phyloP scores from a whole-genome alignment of 108 stramenopile species.

The Skeletonema potamos region DNA sequence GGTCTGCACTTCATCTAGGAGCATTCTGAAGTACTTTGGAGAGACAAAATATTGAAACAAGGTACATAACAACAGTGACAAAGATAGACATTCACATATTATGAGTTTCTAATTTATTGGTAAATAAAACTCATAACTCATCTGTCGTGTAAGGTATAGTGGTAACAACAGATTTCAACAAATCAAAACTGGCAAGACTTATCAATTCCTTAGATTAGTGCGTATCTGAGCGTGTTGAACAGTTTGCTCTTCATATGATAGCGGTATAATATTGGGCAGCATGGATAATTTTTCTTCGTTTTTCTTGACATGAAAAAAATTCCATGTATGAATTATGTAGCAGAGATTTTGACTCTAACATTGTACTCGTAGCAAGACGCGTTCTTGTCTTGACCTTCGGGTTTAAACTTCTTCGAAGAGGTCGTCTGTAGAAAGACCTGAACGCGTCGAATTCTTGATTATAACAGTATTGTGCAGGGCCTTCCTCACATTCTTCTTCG shows the following conservation, averaged over 20 bases:
- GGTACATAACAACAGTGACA: too few species aligned
- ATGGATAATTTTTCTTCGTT: not conserved
- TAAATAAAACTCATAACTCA: not conserved
- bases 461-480: not conserved
- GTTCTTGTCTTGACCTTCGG: conserved; percentile 5
- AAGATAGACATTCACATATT: too few species aligned
- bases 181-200: not conserved
- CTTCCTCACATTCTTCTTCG: not conserved
- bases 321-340: conserved; percentile 17
- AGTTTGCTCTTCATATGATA: not conserved
- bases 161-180: not conserved
- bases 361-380: not conserved
- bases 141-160: not conserved
- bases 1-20: too few species aligned
- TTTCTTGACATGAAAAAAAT: conserved; percentile 5
- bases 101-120: not conserved
- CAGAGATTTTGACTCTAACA: conserved; percentile 10
- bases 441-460: not conserved
- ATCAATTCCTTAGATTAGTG: not conserved
- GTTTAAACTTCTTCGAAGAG: not conserved
- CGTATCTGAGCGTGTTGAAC: not conserved
- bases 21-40: too few species aligned
- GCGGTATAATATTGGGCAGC: not conserved
- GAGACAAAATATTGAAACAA: too few species aligned
- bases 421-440: not conserved